These are phyloP conservation scores for Sordaria brevicollis DNA, from an alignment of 495 filamentous ascomycete genomes.

Conservation along the genomic window DNA sequence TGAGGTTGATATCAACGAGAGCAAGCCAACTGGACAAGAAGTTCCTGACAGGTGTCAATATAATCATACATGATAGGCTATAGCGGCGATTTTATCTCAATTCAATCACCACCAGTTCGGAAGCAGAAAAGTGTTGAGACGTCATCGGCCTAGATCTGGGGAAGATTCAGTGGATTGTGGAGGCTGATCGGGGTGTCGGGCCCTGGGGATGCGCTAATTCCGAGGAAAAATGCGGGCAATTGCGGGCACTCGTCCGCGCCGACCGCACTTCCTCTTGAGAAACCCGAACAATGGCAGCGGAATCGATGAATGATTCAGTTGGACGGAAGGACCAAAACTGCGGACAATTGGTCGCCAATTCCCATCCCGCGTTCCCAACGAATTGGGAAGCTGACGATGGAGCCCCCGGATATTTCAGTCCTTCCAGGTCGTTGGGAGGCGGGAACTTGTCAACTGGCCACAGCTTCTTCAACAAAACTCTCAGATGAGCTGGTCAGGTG, in stretches of 20 bases:
- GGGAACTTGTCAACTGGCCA: background rate
- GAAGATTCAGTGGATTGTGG: background rate
- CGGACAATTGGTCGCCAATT: background rate
- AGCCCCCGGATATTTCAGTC: background rate
- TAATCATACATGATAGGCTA: background rate
- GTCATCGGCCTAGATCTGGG: background rate
- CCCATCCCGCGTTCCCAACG: background rate
- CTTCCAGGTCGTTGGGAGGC: background rate
- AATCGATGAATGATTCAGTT: background rate
- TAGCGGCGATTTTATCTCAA: background rate
- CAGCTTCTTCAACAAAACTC: background rate
- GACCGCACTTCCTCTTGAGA: background rate
- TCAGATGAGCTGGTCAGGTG: background rate
- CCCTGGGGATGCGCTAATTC: background rate
- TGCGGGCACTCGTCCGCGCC: background rate
- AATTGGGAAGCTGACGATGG: background rate
- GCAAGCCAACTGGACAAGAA: background rate
- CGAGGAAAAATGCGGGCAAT: background rate
- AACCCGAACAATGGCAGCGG: background rate
- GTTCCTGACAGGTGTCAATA: background rate
- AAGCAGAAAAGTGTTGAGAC: background rate
- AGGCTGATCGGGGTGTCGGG: background rate
- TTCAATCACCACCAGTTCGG: background rate
- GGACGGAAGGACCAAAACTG: background rate
- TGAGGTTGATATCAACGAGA: background rate